Percentiles rank a stretch among this genome's conserved stretches.
Evolutionary conservation across 306 rosid species (phyloP).

Genomic region (Castanea mollissima): DNA sequence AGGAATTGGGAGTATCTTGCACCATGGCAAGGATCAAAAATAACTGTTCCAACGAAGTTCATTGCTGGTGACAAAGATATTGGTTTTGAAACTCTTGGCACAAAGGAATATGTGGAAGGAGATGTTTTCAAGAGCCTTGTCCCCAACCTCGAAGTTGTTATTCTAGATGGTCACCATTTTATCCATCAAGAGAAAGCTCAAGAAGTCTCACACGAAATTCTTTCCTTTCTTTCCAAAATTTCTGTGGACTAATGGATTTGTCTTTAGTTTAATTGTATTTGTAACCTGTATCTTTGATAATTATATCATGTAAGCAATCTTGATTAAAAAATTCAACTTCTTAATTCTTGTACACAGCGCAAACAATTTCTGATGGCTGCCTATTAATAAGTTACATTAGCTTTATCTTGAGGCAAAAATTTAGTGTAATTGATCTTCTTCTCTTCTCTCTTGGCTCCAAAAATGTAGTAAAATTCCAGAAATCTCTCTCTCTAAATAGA

Average conservation of each 20-base stretch:
- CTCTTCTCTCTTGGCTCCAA: too few species aligned
- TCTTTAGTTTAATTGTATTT: background rate
- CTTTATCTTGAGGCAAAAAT: too few species aligned
- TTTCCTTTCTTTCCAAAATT: constrained; percentile 16
- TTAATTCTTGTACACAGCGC: too few species aligned
- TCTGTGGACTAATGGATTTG: background rate
- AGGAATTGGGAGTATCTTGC: constrained; percentile 53
- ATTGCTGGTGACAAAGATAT: constrained; percentile 36
- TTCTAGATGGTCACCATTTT: constrained; percentile 32
- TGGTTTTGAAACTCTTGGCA: constrained; percentile 32
- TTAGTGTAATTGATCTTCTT: too few species aligned
- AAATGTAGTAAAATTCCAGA: too few species aligned
- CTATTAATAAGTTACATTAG: too few species aligned
- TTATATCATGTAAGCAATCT: background rate
- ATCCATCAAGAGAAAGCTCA: constrained; percentile 27
- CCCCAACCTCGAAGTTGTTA: constrained; percentile 42
- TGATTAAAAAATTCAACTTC: too few species aligned
- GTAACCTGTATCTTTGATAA: background rate
- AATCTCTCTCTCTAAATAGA: too few species aligned
- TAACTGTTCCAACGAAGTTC: constrained; percentile 36
- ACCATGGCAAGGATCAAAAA: constrained; percentile 44
- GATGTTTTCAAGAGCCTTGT: constrained; percentile 39
- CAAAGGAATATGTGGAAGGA: constrained; percentile 33
- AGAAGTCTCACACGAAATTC: constrained; percentile 23
- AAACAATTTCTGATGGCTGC: too few species aligned